Evolutionary conservation across 2,329 filamentous ascomycete species (phyloP).

Genomic region (Botrytis deweyae): DNA sequence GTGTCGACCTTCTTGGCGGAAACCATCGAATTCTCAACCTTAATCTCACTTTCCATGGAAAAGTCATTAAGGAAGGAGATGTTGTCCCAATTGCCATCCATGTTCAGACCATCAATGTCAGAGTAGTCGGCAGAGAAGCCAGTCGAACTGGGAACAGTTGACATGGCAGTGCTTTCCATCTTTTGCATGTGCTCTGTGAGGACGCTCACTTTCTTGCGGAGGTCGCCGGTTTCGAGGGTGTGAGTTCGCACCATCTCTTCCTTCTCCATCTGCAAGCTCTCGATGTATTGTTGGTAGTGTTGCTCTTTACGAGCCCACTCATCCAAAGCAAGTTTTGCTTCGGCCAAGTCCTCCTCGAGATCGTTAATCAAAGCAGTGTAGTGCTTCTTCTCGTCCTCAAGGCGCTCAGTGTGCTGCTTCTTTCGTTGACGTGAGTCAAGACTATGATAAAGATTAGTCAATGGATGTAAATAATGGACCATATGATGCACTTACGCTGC

Average conservation of each 20-base stretch:
- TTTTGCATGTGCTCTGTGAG: slow-evolving; percentile 71
- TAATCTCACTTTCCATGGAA: slow-evolving; percentile 60
- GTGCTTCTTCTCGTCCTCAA: slow-evolving; percentile 96
- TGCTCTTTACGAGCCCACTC: slow-evolving; percentile 72
- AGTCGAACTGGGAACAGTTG: slow-evolving; percentile 54
- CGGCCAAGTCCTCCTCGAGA: slow-evolving; percentile 74
- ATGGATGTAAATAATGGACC: slow-evolving; percentile 27
- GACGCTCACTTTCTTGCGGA: slow-evolving; percentile 88
- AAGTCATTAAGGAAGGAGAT: slow-evolving; percentile 76
- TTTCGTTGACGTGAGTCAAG: slow-evolving; percentile 96
- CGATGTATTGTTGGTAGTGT: slow-evolving; percentile 71
- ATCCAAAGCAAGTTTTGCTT: slow-evolving; percentile 67
- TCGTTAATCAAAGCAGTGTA: slow-evolving; percentile 73
- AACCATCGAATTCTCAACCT: slow-evolving; percentile 55
- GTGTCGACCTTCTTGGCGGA: slow-evolving; percentile 54
- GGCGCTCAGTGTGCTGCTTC: slow-evolving; percentile 95
- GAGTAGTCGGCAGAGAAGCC: slow-evolving; percentile 70
- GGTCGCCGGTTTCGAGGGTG: slow-evolving; percentile 84
- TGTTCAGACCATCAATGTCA: slow-evolving; percentile 80
- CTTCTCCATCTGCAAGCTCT: slow-evolving; percentile 79
- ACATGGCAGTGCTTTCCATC: slow-evolving; percentile 62
- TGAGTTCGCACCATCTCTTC: slow-evolving; percentile 86
- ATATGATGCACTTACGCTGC: slow-evolving; percentile 70
- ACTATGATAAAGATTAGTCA: slow-evolving; percentile 47
- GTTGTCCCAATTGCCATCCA: slow-evolving; percentile 80